These are phyloP conservation scores for Eimeria acervulina DNA, from an alignment of 169 alveolate species.

Conservation along the genomic window DNA sequence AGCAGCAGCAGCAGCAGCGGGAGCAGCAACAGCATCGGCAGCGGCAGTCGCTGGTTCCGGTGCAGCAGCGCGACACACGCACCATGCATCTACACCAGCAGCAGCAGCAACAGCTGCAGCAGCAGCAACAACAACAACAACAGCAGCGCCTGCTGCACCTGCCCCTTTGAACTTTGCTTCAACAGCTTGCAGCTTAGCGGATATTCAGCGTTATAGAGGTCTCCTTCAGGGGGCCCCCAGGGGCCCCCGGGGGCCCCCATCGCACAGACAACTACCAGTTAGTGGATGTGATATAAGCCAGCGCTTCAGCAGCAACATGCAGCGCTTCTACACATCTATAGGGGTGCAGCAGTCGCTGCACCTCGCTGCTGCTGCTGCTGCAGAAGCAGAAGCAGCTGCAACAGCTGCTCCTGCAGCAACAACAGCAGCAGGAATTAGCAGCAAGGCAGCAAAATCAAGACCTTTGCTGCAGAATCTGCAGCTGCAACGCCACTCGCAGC, in stretches of 20 bases:
- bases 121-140: neutral
- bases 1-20: neutral
- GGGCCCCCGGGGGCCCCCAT: slow-evolving; percentile 17
- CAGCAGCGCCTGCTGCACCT: neutral
- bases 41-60: neutral
- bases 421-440: neutral
- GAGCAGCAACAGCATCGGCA: neutral
- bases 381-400: neutral
- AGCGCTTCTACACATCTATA: neutral
- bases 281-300: neutral
- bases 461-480: neutral
- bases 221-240: slow-evolving; percentile 11
- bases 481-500: neutral
- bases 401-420: neutral
- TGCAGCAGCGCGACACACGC: neutral
- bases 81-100: neutral
- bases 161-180: neutral
- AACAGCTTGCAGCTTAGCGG: neutral
- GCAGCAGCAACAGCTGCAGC: neutral
- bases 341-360: neutral
- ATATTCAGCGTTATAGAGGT: neutral
- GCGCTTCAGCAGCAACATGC: neutral
- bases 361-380: neutral
- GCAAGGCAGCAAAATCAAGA: neutral
- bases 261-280: neutral